These are phyloP conservation scores for Cucurbita argyrosperma DNA, from an alignment of 306 rosid genomes.

Conservation along the genomic window DNA sequence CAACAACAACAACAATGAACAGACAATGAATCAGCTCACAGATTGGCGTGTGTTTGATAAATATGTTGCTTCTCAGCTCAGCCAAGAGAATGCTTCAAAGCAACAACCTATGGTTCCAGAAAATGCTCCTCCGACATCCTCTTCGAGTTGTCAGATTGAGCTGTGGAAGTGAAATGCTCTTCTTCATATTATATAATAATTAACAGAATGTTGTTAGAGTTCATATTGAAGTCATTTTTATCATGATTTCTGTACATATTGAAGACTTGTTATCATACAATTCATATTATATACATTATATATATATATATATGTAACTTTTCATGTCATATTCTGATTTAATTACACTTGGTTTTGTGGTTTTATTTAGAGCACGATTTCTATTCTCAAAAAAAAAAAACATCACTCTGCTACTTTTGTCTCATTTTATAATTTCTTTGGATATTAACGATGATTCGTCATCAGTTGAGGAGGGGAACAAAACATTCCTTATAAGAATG, in stretches of 20 bases:
- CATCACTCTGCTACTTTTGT: neutral
- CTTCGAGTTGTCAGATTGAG: constrained; percentile 41
- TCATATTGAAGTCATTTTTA: neutral
- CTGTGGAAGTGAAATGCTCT: constrained; percentile 32
- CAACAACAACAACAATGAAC: constrained; percentile 2
- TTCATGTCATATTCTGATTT: neutral
- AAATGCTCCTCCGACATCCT: constrained; percentile 37
- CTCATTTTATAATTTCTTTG: neutral
- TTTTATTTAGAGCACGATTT: neutral
- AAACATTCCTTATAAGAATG: too few relatives aligned
- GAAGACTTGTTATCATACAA: neutral
- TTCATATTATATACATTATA: neutral
- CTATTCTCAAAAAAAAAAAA: neutral
- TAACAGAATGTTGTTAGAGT: neutral
- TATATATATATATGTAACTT: neutral
- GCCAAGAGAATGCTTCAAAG: constrained; percentile 46
- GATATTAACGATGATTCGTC: neutral
- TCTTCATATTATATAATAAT: neutral
- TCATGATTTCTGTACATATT: neutral
- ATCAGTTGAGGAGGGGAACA: too few relatives aligned
- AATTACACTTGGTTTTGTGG: neutral
- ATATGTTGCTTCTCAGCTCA: constrained; percentile 88
- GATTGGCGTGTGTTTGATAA: constrained; percentile 93
- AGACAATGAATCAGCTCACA: constrained; percentile 32
- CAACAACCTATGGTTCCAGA: constrained; percentile 32